Evolutionary conservation across 345 rosid genomes (phyloP).

Genomic region (Raphanus raphanistrum): DNA sequence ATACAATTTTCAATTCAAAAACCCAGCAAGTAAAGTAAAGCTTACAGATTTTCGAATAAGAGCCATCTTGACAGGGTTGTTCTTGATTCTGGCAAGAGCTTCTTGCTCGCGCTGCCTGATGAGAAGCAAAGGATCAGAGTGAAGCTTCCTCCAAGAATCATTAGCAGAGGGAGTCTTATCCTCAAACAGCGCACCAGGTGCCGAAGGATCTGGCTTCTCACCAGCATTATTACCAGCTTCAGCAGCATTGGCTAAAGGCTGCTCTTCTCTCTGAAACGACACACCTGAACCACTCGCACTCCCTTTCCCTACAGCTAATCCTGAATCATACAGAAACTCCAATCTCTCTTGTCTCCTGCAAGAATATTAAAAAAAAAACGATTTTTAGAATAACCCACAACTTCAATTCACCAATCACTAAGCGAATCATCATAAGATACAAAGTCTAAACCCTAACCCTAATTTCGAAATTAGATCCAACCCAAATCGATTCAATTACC

Average conservation of each 20-base stretch:
- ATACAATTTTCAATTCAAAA: neutral
- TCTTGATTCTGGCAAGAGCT: constrained; percentile 88
- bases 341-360: constrained; percentile 91
- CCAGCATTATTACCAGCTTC: constrained; percentile 21
- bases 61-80: constrained; percentile 94
- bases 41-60: constrained; percentile 80
- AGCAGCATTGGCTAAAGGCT: constrained; percentile 43
- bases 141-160: constrained; percentile 92
- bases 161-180: constrained; percentile 79
- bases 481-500: neutral
- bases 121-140: constrained; percentile 87
- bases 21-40: neutral
- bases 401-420: neutral
- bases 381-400: constrained; percentile 18
- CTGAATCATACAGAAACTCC: constrained; percentile 90
- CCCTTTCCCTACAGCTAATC: constrained; percentile 82
- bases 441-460: neutral
- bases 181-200: constrained; percentile 85
- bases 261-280: constrained; percentile 74
- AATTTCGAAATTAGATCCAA: neutral
- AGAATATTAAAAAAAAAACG: neutral
- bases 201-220: constrained; percentile 48
- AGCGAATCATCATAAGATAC: neutral
- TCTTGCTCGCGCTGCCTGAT: constrained; percentile 95
- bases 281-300: constrained; percentile 48